phyloP scores from a whole-genome alignment of 768 basidiomycete genomes.

The Phlegmacium glaucopus region DNA sequence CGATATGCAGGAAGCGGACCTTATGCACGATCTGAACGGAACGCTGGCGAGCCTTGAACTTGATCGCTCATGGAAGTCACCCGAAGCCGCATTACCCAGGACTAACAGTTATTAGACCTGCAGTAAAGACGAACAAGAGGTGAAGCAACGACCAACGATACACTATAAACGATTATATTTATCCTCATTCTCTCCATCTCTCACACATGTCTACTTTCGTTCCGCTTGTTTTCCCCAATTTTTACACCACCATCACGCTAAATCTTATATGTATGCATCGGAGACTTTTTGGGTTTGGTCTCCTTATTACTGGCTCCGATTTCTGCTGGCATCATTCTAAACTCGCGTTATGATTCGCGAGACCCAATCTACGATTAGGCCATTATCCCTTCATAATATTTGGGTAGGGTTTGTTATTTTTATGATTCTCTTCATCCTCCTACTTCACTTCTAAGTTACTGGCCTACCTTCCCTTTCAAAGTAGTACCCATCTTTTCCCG shows the following conservation, averaged over 20 bases:
- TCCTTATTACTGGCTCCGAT: constrained; percentile 8
- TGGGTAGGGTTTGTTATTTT: constrained; percentile 2
- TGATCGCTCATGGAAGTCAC: constrained; percentile 36
- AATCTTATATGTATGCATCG: constrained; percentile 26
- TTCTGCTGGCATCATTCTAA: constrained; percentile 2
- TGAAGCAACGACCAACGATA: constrained; percentile 2
- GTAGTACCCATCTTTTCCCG: too few species aligned
- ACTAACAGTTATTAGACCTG: constrained; percentile 13
- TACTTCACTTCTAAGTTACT: background rate
- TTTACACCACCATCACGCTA: constrained; percentile 30
- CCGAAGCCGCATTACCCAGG: constrained; percentile 13
- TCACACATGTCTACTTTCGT: constrained; percentile 8
- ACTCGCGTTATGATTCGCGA: constrained; percentile 1
- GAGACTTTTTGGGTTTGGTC: constrained; percentile 20
- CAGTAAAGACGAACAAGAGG: constrained; percentile 9
- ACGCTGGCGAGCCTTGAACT: constrained; percentile 74
- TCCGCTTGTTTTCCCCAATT: constrained; percentile 21
- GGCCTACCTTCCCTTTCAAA: background rate
- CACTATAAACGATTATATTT: constrained; percentile 6
- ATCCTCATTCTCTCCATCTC: constrained; percentile 5
- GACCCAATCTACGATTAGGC: background rate
- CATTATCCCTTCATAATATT: constrained; percentile 2
- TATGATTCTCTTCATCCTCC: background rate
- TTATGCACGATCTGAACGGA: constrained; percentile 69
- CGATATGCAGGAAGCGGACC: constrained; percentile 42